These are phyloP conservation scores for Camellia sinensis DNA, from an alignment of 148 eudicot species.

Conservation along the genomic window DNA sequence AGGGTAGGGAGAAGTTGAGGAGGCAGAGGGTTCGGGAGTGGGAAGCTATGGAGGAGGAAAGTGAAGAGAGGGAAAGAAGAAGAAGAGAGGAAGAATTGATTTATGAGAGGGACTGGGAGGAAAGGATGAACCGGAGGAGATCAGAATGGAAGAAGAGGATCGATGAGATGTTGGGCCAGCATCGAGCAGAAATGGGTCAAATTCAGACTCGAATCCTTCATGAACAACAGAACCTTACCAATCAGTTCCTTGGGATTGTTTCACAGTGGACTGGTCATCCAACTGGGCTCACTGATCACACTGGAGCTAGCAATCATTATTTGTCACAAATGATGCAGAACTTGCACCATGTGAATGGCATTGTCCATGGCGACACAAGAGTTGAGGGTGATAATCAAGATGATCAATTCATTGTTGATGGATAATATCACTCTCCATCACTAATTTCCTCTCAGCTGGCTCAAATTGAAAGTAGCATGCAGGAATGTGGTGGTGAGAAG, in stretches of 20 bases:
- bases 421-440: conserved; percentile 24
- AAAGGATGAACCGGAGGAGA: conserved; percentile 64
- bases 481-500: background rate
- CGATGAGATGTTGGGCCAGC: conserved; percentile 67
- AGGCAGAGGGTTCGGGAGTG: conserved; percentile 51
- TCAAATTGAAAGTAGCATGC: conserved; percentile 5
- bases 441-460: conserved; percentile 1
- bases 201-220: conserved; percentile 73
- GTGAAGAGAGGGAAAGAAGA: conserved; percentile 54
- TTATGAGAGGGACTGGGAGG: conserved; percentile 71
- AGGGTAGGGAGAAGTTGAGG: conserved; percentile 50
- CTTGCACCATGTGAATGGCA: conserved; percentile 76
- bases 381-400: conserved; percentile 85
- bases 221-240: conserved; percentile 77
- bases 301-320: conserved; percentile 68
- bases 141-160: conserved; percentile 73
- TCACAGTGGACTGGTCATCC: conserved; percentile 92
- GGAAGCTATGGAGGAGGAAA: conserved; percentile 65
- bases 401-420: conserved; percentile 88
- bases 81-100: conserved; percentile 56
- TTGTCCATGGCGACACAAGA: conserved; percentile 71
- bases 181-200: conserved; percentile 73
- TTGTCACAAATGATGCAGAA: conserved; percentile 86
- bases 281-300: conserved; percentile 70
- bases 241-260: conserved; percentile 69